Conservation (phyloP, 2,329 filamentous ascomycete species). For the Cordyceps pruinosa region DNA sequence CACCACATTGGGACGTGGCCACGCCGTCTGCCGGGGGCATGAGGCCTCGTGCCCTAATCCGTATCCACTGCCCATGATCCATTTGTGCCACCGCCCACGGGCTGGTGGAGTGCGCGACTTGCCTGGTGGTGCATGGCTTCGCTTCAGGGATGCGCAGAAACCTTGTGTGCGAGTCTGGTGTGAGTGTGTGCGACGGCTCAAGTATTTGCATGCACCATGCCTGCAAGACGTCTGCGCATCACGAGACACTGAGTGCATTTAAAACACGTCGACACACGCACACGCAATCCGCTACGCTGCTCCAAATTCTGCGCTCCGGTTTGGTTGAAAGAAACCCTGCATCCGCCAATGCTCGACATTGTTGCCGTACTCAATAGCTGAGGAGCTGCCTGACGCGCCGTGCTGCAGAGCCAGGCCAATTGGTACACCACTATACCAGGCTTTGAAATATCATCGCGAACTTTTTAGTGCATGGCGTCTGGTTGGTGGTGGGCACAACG, state of each 20-base stretch:
- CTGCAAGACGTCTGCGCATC: constrained; percentile 8
- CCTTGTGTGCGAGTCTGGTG: constrained; percentile 2
- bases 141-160: constrained; percentile 3
- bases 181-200: not conserved
- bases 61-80: constrained; percentile 19
- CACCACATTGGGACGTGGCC: constrained; percentile 6
- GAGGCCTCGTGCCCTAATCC: constrained; percentile 25
- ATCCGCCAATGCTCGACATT: not conserved
- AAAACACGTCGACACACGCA: constrained; percentile 1
- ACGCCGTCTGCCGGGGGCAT: constrained; percentile 1
- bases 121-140: not conserved
- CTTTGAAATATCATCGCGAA: constrained; percentile 3
- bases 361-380: not conserved
- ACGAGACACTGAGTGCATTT: constrained; percentile 11
- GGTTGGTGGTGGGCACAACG: constrained; percentile 11
- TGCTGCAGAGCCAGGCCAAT: not conserved
- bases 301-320: not conserved
- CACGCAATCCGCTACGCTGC: not conserved
- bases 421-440: not conserved
- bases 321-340: not conserved
- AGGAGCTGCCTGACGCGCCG: not conserved
- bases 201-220: constrained; percentile 1
- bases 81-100: constrained; percentile 9
- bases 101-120: not conserved
- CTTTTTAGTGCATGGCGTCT: constrained; percentile 3